Base-by-base conservation (phyloP, 768 basidiomycete species). In the Mycena maculata region DNA sequence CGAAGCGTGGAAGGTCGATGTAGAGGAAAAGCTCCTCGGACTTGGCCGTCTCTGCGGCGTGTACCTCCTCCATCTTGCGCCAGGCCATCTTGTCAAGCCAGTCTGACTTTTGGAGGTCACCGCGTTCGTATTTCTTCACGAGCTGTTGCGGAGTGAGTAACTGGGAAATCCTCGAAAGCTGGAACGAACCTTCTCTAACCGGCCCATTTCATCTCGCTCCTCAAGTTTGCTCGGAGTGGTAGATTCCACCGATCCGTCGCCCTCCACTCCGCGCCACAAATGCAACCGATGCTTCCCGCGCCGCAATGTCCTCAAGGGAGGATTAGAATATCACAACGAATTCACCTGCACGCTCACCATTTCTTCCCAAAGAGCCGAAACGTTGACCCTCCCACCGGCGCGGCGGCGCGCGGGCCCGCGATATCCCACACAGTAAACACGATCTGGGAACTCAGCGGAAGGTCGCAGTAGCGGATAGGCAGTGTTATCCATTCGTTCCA, bases 401-500 rank as follows among this genome's bases (percentile, higher is more conserved):
- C 84, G 2, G 94, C 90, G 49, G 86, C 82, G 9, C 94, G 86
- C 25, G 95, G 91, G 0, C 93, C 92, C 39, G 90, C 92, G 64
- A 96, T 96, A 75, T 99, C 96, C 93, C 95, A 98, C 9, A 98
- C 91, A 0, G 98, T 99, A 73, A 99, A 92, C 0, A 93, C 92
- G 56, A 99, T 85, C 73, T 98, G 96, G 1, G 95, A 90, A 76
- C 83, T 92, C 52, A 95, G 79, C 0, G 95, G 95, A n/a, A 99
- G 83, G 75, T 98, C 96, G 67, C 95, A 95, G 71, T 97, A 98
- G 30, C 91, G 90, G 74, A 98, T 93, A 0, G 97, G 97, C 13
- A 99, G 81, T 0, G 92, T 90, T 42, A 99, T 89, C 88, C 92
- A 93, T 82, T 99, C 95, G 75, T 98, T 98, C 97, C 97, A 99